Base-by-base conservation (phyloP, 1,139 yeast genomes). In the Hyphopichia wangnamkhiaoensis region DNA sequence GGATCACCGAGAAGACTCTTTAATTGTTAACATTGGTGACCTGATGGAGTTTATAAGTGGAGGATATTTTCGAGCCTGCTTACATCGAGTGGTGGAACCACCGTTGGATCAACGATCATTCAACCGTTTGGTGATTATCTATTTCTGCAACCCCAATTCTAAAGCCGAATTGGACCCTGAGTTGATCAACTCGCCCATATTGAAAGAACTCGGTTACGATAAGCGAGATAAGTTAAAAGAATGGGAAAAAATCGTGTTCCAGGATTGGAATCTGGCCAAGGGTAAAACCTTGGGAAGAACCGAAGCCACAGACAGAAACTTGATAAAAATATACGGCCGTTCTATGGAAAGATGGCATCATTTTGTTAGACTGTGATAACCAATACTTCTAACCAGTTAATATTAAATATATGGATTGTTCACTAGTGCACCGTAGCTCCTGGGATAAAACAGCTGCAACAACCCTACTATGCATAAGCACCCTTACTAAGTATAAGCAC, bases 1-100 rank as follows among this genome's bases (percentile, higher is more conserved):
- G 15, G 60, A 61, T 23, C 79, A 75, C 47, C 61, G 63, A 4
- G 76, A 75, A 5, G 56, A 65, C 31, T 65, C 77, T 1, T 58
- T 75, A 25, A 65, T 76, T 38, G 79, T 75, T 8, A 75, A 75
- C 44, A 59, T 74, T 38, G 79, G 79, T 7, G 80, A 74, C 52
- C 71, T 74, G 0, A 49, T 74, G 50, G 77, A 74, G 48, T 72
- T 74, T 41, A 55, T 74, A 32, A 68, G 76, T 23, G 80, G 79
- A 3, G 76, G 77, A 0, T 71, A 66, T 37, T 74, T 74, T 57
- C 71, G 71, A 43, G 70, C 76, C 13, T 65, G 74, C 6, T 56
- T 74, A 35, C 80, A 74, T 42, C 50, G 79, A 40, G 79, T 74
- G 12, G 61, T 69, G 16, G 64, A 67, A 24, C 78, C 80, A 2